Evolutionary conservation across 495 filamentous ascomycete genomes (phyloP).

Genomic region (Venustampulla echinocandica): DNA sequence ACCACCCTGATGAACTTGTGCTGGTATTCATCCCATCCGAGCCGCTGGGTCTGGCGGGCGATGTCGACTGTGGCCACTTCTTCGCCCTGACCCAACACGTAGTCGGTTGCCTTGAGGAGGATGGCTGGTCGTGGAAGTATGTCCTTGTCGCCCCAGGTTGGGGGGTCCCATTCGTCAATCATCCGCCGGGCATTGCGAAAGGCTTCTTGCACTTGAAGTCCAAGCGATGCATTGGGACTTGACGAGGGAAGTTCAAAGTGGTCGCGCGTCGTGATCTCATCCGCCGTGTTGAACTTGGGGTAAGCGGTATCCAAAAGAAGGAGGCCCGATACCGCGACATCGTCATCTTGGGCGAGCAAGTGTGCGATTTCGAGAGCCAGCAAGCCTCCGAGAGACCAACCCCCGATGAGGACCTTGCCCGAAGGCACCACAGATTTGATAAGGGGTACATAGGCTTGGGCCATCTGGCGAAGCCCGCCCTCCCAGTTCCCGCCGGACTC

Average conservation of each 20-base stretch:
- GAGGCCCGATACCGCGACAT: neutral
- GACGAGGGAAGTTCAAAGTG: neutral
- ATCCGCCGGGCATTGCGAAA: neutral
- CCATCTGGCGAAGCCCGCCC: constrained; percentile 32
- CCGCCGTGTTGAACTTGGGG: neutral
- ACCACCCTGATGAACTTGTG: neutral
- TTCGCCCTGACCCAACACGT: neutral
- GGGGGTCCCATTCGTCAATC: neutral
- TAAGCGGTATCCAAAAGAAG: neutral
- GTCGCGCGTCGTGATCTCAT: no score
- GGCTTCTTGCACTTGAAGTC: neutral
- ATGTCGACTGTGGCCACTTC: neutral
- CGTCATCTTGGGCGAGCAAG: neutral
- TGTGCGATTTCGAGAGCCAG: neutral
- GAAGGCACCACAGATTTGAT: constrained; percentile 11
- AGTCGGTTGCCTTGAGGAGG: neutral
- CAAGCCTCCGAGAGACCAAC: neutral
- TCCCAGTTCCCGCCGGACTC: constrained; percentile 19
- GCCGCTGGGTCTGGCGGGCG: neutral
- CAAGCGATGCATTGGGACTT: neutral
- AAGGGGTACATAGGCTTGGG: constrained; percentile 23
- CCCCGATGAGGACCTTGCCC: neutral
- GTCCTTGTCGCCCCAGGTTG: neutral
- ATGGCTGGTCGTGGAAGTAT: neutral
- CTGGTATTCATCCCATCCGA: neutral